phyloP scores from a whole-genome alignment of 768 basidiomycete genomes.

The Suillus alpinus region DNA sequence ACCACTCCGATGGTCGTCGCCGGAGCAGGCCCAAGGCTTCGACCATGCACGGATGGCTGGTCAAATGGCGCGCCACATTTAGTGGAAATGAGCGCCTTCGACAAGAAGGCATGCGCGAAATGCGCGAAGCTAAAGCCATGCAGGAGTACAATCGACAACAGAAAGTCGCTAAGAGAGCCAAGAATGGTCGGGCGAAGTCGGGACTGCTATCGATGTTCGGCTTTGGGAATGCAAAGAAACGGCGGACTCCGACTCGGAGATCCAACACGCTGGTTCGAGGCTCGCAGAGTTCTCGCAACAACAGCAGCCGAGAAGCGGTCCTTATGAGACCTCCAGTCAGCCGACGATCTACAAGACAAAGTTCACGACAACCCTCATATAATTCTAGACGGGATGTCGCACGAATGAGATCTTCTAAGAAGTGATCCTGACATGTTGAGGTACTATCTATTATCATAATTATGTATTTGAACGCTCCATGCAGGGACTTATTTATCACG shows the following conservation, averaged over 20 bases:
- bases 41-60: slow-evolving; percentile 72
- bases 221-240: slow-evolving; percentile 14
- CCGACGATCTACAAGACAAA: slow-evolving; percentile 14
- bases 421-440: slow-evolving; percentile 1
- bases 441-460: slow-evolving; percentile 4
- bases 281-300: slow-evolving; percentile 11
- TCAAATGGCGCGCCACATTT: slow-evolving; percentile 75
- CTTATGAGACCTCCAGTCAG: slow-evolving; percentile 5
- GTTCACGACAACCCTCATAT: slow-evolving; percentile 19
- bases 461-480: slow-evolving; percentile 2
- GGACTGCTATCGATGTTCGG: slow-evolving; percentile 29
- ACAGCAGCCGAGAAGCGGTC: slow-evolving; percentile 10
- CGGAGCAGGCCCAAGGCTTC: slow-evolving; percentile 51
- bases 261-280: slow-evolving; percentile 5
- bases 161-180: slow-evolving; percentile 17
- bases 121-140: slow-evolving; percentile 50
- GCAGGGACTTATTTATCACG: slow-evolving; percentile 7
- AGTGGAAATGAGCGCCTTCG: slow-evolving; percentile 59
- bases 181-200: slow-evolving; percentile 13
- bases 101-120: slow-evolving; percentile 69
- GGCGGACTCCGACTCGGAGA: slow-evolving; percentile 13
- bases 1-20: slow-evolving; percentile 37
- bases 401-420: not conserved
- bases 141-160: slow-evolving; percentile 29
- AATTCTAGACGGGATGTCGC: slow-evolving; percentile 10